phyloP scores from a whole-genome alignment of 2,329 filamentous ascomycete species.

The Nemania sp. region DNA sequence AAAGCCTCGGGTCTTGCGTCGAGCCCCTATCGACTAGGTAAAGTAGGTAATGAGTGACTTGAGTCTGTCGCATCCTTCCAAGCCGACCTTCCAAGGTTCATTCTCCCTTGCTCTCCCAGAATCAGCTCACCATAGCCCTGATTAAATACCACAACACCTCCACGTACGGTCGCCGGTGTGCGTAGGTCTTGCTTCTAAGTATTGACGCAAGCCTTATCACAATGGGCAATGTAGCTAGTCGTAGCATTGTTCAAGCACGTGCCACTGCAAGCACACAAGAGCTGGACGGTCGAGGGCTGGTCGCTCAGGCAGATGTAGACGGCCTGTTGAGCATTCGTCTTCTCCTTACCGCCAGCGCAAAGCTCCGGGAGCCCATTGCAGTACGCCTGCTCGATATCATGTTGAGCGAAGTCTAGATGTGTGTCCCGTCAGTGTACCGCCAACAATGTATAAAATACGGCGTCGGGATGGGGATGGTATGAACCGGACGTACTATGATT shows the following conservation, averaged over 20 bases:
- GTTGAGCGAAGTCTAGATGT: slow-evolving; percentile 35
- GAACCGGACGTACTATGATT: slow-evolving; percentile 37
- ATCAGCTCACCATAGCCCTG: not conserved
- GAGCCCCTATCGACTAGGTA: not conserved
- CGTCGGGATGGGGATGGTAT: not conserved
- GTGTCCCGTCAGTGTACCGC: slow-evolving; percentile 6
- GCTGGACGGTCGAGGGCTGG: slow-evolving; percentile 37
- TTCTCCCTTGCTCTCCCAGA: too few species aligned
- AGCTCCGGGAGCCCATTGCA: slow-evolving; percentile 37
- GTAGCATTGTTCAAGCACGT: slow-evolving; percentile 39
- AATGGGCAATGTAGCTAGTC: slow-evolving; percentile 41
- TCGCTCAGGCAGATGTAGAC: slow-evolving; percentile 42
- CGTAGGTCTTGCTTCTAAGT: not conserved
- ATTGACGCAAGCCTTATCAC: slow-evolving; percentile 39
- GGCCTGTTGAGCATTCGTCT: slow-evolving; percentile 37
- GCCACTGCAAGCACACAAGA: slow-evolving; percentile 39
- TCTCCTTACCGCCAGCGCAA: slow-evolving; percentile 34
- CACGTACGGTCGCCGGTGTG: not conserved
- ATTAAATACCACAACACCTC: not conserved
- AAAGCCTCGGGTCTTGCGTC: too few species aligned
- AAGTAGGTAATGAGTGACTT: slow-evolving; percentile 5
- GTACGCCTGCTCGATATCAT: slow-evolving; percentile 38
- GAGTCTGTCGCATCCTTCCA: too few species aligned
- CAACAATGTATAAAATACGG: not conserved
- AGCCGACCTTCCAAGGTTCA: not conserved